A percentile compares a stretch with the other conserved stretches of the same genome.
Conservation (phyloP, 129 eudicot species). For the Flaveria robusta region DNA sequence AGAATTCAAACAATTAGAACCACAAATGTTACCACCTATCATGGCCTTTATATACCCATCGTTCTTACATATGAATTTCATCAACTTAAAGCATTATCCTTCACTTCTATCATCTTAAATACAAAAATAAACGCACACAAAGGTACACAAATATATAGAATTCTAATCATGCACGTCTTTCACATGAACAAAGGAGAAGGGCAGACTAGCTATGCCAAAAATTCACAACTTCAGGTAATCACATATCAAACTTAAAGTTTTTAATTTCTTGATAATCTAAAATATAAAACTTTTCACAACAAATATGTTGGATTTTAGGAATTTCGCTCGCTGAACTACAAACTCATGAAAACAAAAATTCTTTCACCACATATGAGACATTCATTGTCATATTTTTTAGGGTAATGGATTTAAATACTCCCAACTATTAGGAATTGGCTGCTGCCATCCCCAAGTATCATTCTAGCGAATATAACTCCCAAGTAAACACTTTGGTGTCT, state of each 20-base stretch:
- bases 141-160: background rate
- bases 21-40: background rate
- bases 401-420: too few relatives aligned
- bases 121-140: background rate
- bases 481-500: too few relatives aligned
- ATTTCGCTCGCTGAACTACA: too few relatives aligned
- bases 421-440: too few relatives aligned
- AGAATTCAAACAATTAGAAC: background rate
- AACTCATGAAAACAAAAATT: too few relatives aligned
- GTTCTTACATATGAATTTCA: background rate
- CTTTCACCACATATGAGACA: too few relatives aligned
- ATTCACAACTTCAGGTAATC: constrained; percentile 50
- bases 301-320: too few relatives aligned
- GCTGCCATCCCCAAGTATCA: too few relatives aligned
- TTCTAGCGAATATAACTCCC: too few relatives aligned
- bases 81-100: background rate
- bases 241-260: background rate
- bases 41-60: background rate
- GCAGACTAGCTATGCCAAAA: constrained; percentile 62
- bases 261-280: too few relatives aligned
- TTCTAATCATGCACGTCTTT: constrained; percentile 40
- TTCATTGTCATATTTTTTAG: too few relatives aligned
- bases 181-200: constrained; percentile 77
- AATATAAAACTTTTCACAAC: too few relatives aligned
- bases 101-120: background rate